Evolutionary conservation across 139 green algal genomes (phyloP).

Genomic region (Chlamydomonas incerta): DNA sequence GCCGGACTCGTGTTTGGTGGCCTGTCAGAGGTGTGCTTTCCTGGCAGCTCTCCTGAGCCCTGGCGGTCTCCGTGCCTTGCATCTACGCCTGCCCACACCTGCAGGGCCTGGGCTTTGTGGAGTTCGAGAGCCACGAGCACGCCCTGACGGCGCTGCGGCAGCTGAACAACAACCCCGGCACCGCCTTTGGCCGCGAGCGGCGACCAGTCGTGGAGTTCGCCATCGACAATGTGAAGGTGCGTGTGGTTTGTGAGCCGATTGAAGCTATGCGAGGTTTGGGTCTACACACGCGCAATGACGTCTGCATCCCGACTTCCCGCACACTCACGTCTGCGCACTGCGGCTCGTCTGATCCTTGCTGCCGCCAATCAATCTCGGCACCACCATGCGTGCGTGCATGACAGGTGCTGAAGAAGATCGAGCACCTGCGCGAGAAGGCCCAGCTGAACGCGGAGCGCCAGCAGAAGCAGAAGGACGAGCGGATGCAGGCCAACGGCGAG

Average conservation of each 20-base stretch:
- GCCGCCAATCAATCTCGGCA: too few relatives aligned
- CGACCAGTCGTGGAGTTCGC: slow-evolving; percentile 94
- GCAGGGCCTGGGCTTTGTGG: slow-evolving; percentile 89
- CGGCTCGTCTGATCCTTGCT: too few relatives aligned
- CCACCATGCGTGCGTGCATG: too few relatives aligned
- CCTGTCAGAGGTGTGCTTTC: not conserved
- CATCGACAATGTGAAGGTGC: slow-evolving; percentile 84
- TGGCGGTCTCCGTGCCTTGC: too few relatives aligned
- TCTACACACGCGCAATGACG: too few relatives aligned
- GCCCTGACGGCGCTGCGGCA: slow-evolving; percentile 90
- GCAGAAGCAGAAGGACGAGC: not conserved
- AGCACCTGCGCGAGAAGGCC: slow-evolving; percentile 42
- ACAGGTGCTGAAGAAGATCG: slow-evolving; percentile 64
- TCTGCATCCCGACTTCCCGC: too few relatives aligned
- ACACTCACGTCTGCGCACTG: too few relatives aligned
- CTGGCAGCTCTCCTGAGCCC: slow-evolving; percentile 1
- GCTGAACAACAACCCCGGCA: slow-evolving; percentile 96
- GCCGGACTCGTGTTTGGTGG: not conserved
- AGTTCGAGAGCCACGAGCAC: slow-evolving; percentile 91
- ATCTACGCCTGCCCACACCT: too few relatives aligned
- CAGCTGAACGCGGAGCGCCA: slow-evolving; percentile 1
- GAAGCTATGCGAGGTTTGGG: too few relatives aligned
- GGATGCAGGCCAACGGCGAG: not conserved
- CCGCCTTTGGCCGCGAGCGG: slow-evolving; percentile 63
- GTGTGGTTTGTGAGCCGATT: not conserved